These are phyloP conservation scores for Phytophthora citricola DNA, from an alignment of 352 stramenopile genomes.

Conservation along the genomic window DNA sequence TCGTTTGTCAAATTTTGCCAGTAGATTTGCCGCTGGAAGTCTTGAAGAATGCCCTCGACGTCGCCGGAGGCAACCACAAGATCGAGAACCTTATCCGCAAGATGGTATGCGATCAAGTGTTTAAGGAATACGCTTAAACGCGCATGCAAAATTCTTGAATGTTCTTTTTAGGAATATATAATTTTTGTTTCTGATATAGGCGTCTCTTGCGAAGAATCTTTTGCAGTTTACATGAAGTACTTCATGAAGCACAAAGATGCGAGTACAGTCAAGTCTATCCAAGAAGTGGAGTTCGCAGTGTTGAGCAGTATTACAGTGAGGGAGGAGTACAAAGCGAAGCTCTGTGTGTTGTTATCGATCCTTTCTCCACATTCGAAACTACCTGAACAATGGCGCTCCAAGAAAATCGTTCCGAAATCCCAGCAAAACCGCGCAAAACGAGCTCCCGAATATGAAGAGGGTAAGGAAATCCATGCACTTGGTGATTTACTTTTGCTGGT, in stretches of 20 bases:
- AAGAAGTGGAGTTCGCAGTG: constrained; percentile 50
- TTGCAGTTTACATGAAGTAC: not conserved
- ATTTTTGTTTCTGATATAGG: no score
- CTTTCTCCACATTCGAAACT: constrained; percentile 15
- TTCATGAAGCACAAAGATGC: not conserved
- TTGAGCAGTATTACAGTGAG: constrained; percentile 53
- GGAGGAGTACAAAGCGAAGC: constrained; percentile 56
- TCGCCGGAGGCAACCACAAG: constrained; percentile 2
- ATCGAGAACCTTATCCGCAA: constrained; percentile 4
- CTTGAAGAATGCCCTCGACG: constrained; percentile 4
- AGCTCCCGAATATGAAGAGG: constrained; percentile 23
- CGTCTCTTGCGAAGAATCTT: no score
- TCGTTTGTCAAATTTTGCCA: not conserved
- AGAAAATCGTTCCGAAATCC: not conserved
- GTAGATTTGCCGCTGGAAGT: constrained; percentile 4
- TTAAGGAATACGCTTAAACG: not conserved
- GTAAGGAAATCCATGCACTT: constrained; percentile 62
- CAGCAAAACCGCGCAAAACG: constrained; percentile 2
- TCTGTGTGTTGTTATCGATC: constrained; percentile 30
- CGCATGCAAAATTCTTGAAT: no score
- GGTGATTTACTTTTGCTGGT: constrained; percentile 61
- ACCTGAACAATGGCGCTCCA: not conserved
- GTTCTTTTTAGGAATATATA: no score
- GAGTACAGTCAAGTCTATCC: constrained; percentile 18
- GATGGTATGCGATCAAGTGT: constrained; percentile 3